Evolutionary conservation across 306 rosid species (phyloP).

Genomic region (Styphnolobium japonicum): DNA sequence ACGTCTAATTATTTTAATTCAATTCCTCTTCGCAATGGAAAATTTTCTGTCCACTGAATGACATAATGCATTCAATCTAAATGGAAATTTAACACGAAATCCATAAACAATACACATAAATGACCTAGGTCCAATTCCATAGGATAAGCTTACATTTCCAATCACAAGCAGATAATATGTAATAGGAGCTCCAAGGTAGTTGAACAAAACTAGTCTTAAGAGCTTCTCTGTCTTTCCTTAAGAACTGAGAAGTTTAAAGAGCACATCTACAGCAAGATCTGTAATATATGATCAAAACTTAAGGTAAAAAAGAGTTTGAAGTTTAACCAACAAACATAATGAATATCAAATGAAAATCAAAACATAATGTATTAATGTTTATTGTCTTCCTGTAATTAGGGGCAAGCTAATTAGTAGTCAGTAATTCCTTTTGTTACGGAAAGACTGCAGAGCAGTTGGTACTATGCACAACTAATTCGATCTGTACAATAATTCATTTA

Average conservation of each 20-base stretch:
- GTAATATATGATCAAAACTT: background rate
- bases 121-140: background rate
- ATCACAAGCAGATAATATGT: too few relatives aligned
- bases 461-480: slow-evolving; percentile 18
- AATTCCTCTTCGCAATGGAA: background rate
- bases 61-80: background rate
- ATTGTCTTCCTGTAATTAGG: slow-evolving; percentile 21
- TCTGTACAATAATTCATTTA: slow-evolving; percentile 14
- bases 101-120: background rate
- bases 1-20: background rate
- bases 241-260: background rate
- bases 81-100: background rate
- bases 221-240: too few relatives aligned
- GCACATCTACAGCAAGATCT: background rate
- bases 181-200: background rate
- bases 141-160: background rate
- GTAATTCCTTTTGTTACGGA: background rate
- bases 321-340: background rate
- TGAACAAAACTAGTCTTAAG: background rate
- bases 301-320: background rate
- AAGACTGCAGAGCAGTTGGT: background rate
- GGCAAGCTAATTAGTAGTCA: slow-evolving; percentile 16
- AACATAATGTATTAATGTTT: too few relatives aligned
- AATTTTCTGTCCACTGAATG: background rate
- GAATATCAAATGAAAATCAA: background rate